Evolutionary conservation across 768 basidiomycete genomes (phyloP), one percentile per base, ranked within the genome.

Genomic region (Auriscalpium vulgare): DNA sequence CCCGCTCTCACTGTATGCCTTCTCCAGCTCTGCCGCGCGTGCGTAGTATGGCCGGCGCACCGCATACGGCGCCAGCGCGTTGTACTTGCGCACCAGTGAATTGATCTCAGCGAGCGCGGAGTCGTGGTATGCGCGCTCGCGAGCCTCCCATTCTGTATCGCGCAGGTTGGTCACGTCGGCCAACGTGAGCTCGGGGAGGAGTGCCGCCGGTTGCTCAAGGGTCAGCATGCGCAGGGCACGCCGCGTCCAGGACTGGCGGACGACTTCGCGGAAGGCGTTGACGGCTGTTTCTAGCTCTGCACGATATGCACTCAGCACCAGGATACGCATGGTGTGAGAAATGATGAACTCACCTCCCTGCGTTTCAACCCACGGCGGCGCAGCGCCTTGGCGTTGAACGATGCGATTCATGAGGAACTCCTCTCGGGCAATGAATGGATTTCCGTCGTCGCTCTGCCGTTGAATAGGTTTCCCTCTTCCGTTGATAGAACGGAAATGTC

Each of bases 391-490:
- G 50, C 82, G 75, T 64, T 89, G 84, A 8, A 93, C 79, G 56
- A 91, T 90, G 11, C 91, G 81, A 62, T 92, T 94, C 85, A 93
- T 84, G 49, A 93, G 72, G 62, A 85, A 88, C 65, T 92, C 90
- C 61, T 88, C 87, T 8, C 86, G 76, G 8, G 78, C 79, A 57
- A 94, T 85, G 68, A 81, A 83, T 10, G 80, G 82, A 62, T 84
- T 84, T n/a, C 69, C 66, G 57, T 81, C 79, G 23, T 80, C 78
- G 1, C 62, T 67, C 50, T 72, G 66, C 40, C 67, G 63, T 1
- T 65, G 60, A 5, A 85, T 68, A 1, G 81, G 83, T 64, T 77
- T 73, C 1, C 82, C 82, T 45, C 83, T 76, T 1, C 90, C 91
- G 64, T 83, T 81, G 40, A 92, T 72, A n/a, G 72, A 73, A n/a